Base-by-base conservation (phyloP, 164 flowering plant species). In the Piper betle region DNA sequence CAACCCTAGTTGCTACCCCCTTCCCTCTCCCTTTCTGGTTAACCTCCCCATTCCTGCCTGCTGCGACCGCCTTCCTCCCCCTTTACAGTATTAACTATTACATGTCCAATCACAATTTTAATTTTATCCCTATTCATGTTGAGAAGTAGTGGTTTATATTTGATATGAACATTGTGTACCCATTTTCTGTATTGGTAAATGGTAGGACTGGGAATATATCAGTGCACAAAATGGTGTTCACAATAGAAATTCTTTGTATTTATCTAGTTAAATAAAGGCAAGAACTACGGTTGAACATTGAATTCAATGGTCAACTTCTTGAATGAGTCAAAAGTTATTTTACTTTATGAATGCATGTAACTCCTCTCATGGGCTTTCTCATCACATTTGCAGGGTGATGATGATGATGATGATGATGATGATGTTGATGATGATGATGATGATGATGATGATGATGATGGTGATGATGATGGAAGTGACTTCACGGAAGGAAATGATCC, bases 171-270 rank as follows among this genome's bases (percentile, higher is more conserved):
- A 20, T 57, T 5, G 20, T 4, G 37, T n/a, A 4, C 5, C 59
- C 10, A 4, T 57, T 57, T 18, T 20, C 59, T 3, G 4, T 37
- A 6, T 25, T 17, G 5, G 20, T 9, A 18, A 39, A n/a, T 72
- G 18, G 61, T 80, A 89, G 93, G 98, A 90, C 62, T 93, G 96
- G 96, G 98, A 93, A 71, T 94, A 90, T 70, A 69, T 78, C 69
- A 68, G 73, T 43, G 81, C 61, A 16, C 77, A 48, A 50, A 80
- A 75, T 57, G 69, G 53, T 53, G 77, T 69, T 53, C 52, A 62
- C 37, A 77, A 70, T 42, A 72, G 69, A 61, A 74, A 74, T 55
- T 58, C 78, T 55, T 42, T 82, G 9, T 64, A 68, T 73, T 77
- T 79, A 43, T 58, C 72, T 40, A 71, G 67, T 71, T 58, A 81